Conservation (phyloP, 2,329 filamentous ascomycete species). For the Nakataea oryzae region DNA sequence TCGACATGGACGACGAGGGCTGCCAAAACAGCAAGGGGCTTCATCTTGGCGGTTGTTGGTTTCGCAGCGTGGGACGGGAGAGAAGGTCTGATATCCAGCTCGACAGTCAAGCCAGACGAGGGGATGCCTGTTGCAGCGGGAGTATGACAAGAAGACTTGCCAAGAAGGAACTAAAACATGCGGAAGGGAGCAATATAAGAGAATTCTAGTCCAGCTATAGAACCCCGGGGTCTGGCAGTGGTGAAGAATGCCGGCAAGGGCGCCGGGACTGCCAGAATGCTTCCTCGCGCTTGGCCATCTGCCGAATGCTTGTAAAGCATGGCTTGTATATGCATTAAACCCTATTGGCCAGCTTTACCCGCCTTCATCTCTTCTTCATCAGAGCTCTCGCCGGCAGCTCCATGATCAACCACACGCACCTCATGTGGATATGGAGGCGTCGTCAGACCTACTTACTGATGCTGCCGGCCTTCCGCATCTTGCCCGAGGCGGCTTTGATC, state of each 20-base stretch:
- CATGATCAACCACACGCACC: neutral
- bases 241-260: too few species aligned
- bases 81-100: neutral
- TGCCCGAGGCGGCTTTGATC: neutral
- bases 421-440: neutral
- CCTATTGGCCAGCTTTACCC: neutral
- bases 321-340: neutral
- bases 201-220: neutral
- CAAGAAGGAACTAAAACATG: too few species aligned
- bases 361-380: neutral
- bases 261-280: too few species aligned
- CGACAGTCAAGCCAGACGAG: neutral
- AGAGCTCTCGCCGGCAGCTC: neutral
- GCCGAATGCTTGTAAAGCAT: neutral
- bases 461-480: neutral
- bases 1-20: conserved; percentile 9
- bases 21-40: conserved; percentile 6
- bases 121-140: neutral
- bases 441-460: too few species aligned
- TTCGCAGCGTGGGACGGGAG: neutral
- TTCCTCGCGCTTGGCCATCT: neutral
- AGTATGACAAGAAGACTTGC: neutral
- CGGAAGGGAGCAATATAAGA: neutral
- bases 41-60: conserved; percentile 9
- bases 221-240: neutral